phyloP scores from a whole-genome alignment of 2,329 filamentous ascomycete species.

The Ceratocystis papillata region DNA sequence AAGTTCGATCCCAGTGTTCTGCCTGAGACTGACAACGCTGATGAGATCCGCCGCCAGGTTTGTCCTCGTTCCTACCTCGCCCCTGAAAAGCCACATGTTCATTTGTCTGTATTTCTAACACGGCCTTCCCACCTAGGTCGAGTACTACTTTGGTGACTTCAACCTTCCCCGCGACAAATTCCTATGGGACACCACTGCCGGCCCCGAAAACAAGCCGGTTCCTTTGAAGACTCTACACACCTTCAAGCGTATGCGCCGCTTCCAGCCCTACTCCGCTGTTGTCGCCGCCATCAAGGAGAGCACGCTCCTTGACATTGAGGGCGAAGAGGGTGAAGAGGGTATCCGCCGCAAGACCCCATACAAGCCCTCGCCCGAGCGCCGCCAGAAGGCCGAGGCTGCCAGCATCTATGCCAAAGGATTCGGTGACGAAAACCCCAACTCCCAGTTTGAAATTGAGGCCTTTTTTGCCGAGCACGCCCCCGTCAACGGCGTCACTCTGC shows the following conservation, averaged over 20 bases:
- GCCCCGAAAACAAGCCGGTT: constrained; percentile 70
- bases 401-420: constrained; percentile 94
- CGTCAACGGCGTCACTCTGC: constrained; percentile 73
- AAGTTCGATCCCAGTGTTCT: constrained; percentile 60
- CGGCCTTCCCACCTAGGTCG: constrained; percentile 47
- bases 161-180: constrained; percentile 85
- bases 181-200: constrained; percentile 67
- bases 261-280: constrained; percentile 76
- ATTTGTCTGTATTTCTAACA: constrained; percentile 10
- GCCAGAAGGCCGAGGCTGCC: constrained; percentile 56
- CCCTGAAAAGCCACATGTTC: neutral
- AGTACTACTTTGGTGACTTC: constrained; percentile 91
- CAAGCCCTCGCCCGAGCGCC: constrained; percentile 46
- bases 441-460: constrained; percentile 86
- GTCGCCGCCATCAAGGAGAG: constrained; percentile 74
- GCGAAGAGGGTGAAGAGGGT: constrained; percentile 59
- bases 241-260: constrained; percentile 94
- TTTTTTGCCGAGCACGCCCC: constrained; percentile 78
- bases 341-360: constrained; percentile 67
- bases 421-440: constrained; percentile 67
- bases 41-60: constrained; percentile 75
- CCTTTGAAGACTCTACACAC: constrained; percentile 64
- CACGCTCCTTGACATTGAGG: constrained; percentile 59
- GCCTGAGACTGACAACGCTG: constrained; percentile 63
- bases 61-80: constrained; percentile 25